A percentile compares a stretch with the other conserved stretches of the same genome.
Evolutionary conservation across 352 stramenopile genomes (phyloP).

Genomic region (Lagenidium giganteum): DNA sequence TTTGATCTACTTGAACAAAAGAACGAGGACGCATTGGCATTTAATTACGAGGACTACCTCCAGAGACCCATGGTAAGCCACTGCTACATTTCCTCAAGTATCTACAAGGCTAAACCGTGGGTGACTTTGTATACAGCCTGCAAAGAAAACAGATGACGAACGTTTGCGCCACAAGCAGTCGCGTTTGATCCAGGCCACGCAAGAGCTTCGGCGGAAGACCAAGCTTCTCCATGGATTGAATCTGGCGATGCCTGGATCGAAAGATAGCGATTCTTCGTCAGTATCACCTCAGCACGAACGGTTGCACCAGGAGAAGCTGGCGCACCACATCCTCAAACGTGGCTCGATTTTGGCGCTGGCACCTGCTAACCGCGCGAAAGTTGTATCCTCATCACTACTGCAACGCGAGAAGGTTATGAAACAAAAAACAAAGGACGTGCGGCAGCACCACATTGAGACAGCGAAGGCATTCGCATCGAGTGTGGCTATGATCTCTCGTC

Average conservation of each 20-base stretch:
- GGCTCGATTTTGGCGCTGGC: constrained; percentile 23
- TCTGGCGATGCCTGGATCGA: too few species aligned
- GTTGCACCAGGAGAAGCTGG: constrained; percentile 31
- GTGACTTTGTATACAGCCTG: background rate
- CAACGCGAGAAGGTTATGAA: too few species aligned
- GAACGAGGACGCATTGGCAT: constrained; percentile 30
- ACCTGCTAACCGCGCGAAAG: constrained; percentile 34
- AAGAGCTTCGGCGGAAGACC: constrained; percentile 23
- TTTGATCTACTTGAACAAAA: constrained; percentile 38
- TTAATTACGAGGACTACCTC: constrained; percentile 44
- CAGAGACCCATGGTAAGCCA: too few species aligned
- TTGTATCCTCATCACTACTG: too few species aligned
- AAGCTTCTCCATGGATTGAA: constrained; percentile 20
- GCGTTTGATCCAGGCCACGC: constrained; percentile 29
- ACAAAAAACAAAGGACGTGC: constrained; percentile 25
- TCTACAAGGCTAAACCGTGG: background rate
- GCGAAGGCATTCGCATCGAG: constrained; percentile 57
- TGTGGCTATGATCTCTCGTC: constrained; percentile 71
- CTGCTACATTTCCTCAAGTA: constrained; percentile 5
- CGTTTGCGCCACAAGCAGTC: too few species aligned
- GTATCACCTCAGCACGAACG: constrained; percentile 9
- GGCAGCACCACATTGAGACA: constrained; percentile 37
- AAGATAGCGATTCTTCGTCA: background rate
- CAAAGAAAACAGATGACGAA: constrained; percentile 14
- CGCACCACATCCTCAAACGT: constrained; percentile 21